Evolutionary conservation across 345 rosid species (phyloP).

Genomic region (Populus euphratica): DNA sequence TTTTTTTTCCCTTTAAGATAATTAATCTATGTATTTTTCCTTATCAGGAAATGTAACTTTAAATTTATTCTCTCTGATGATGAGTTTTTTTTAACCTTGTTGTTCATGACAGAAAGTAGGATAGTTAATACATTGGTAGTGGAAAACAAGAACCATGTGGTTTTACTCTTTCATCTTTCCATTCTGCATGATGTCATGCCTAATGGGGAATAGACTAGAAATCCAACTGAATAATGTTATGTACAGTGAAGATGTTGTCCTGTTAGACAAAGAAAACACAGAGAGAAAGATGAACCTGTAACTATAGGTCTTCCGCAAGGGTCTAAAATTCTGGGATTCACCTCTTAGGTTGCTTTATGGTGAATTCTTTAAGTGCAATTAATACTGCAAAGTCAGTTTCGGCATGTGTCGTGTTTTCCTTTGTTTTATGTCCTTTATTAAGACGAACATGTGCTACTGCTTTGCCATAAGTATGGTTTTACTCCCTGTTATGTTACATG

Average conservation of each 20-base stretch:
- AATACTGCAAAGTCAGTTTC: no score
- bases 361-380: no score
- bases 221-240: neutral
- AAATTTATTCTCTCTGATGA: neutral
- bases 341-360: no score
- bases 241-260: neutral
- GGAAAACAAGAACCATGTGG: neutral
- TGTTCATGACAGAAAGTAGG: neutral
- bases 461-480: neutral
- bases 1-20: neutral
- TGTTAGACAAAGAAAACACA: neutral
- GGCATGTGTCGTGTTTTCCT: neutral
- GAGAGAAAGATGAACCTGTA: neutral
- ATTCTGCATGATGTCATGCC: neutral
- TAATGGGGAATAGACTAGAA: neutral
- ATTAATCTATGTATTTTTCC: neutral
- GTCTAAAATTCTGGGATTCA: no score
- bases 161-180: neutral
- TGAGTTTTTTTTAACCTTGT: neutral
- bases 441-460: neutral
- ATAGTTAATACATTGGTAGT: neutral
- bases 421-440: neutral
- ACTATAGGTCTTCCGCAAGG: no score
- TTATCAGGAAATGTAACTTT: neutral
- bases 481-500: neutral